phyloP scores from a whole-genome alignment of 1,284 basidiomycete genomes.

The Cutaneotrichosporon daszewskae region DNA sequence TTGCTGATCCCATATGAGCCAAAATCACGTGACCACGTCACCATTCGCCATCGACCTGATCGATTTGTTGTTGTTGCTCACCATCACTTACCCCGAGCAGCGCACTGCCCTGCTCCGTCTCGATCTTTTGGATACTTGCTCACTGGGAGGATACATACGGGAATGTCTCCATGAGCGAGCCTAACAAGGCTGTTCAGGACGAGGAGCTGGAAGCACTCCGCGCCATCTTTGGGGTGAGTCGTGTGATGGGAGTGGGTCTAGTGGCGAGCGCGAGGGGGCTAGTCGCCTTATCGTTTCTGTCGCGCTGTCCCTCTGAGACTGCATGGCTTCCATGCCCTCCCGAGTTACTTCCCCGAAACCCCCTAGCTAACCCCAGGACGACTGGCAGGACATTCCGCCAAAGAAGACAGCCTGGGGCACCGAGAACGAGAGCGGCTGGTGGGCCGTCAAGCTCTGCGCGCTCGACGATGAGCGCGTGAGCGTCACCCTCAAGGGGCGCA shows the following conservation, averaged over 20 bases:
- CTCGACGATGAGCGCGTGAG: slow-evolving; percentile 35
- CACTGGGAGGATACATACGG: neutral
- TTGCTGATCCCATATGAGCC: too few relatives aligned
- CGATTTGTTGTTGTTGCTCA: neutral
- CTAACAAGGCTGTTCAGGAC: slow-evolving; percentile 37
- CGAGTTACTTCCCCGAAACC: neutral
- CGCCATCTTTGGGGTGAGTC: slow-evolving; percentile 37
- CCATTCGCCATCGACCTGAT: too few relatives aligned
- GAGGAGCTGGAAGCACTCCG: slow-evolving; percentile 44
- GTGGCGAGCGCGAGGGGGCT: too few relatives aligned
- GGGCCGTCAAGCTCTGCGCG: slow-evolving; percentile 35
- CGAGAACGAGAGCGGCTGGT: slow-evolving; percentile 39
- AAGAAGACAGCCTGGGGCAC: slow-evolving; percentile 45
- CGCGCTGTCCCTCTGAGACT: too few relatives aligned
- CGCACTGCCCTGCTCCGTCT: slow-evolving; percentile 2
- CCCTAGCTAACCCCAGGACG: slow-evolving; percentile 27
- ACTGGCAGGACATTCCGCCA: slow-evolving; percentile 43
- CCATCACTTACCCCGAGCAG: slow-evolving; percentile 2
- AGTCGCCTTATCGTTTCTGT: too few relatives aligned
- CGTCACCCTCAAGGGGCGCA: slow-evolving; percentile 36
- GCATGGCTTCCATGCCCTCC: neutral
- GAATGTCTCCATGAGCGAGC: slow-evolving; percentile 35
- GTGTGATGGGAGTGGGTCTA: too few relatives aligned
- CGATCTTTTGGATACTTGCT: neutral
- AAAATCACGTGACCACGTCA: too few relatives aligned